Conservation (phyloP, 768 basidiomycete species). For the Amanita phalloides region DNA sequence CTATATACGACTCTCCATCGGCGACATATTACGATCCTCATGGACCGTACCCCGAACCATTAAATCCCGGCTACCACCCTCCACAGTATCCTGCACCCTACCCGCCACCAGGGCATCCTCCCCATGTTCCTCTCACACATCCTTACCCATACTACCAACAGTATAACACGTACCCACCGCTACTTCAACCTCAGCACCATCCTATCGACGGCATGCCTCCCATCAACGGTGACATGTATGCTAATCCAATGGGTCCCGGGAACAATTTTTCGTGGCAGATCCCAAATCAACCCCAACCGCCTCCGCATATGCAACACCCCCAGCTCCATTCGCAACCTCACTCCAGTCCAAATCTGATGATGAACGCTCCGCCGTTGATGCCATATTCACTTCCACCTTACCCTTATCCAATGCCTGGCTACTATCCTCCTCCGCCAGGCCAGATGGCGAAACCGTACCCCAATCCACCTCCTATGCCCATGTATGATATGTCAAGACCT, state of each 20-base stretch:
- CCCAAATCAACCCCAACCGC: constrained; percentile 13
- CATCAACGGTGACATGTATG: constrained; percentile 21
- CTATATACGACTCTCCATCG: constrained; percentile 51
- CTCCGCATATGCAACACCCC: constrained; percentile 21
- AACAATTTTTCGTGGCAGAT: constrained; percentile 30
- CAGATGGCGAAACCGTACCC: constrained; percentile 8
- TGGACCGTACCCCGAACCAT: constrained; percentile 23
- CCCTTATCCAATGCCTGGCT: constrained; percentile 17
- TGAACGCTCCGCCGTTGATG: constrained; percentile 21
- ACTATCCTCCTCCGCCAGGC: constrained; percentile 13
- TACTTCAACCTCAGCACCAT: constrained; percentile 21
- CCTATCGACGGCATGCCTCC: constrained; percentile 22
- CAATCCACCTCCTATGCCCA: constrained; percentile 12
- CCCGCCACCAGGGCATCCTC: constrained; percentile 31
- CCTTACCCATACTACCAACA: constrained; percentile 30
- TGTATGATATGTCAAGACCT: constrained; percentile 18
- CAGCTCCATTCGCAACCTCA: constrained; percentile 17
- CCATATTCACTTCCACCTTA: constrained; percentile 18
- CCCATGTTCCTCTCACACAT: constrained; percentile 25
- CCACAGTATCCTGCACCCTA: constrained; percentile 41
- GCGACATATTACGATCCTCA: constrained; percentile 37
- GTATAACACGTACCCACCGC: constrained; percentile 26
- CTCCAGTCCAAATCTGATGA: constrained; percentile 9
- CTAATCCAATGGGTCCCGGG: constrained; percentile 19
- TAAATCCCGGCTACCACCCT: constrained; percentile 32